Conservation (phyloP, 345 rosid genomes). For the Salix purpurea region DNA sequence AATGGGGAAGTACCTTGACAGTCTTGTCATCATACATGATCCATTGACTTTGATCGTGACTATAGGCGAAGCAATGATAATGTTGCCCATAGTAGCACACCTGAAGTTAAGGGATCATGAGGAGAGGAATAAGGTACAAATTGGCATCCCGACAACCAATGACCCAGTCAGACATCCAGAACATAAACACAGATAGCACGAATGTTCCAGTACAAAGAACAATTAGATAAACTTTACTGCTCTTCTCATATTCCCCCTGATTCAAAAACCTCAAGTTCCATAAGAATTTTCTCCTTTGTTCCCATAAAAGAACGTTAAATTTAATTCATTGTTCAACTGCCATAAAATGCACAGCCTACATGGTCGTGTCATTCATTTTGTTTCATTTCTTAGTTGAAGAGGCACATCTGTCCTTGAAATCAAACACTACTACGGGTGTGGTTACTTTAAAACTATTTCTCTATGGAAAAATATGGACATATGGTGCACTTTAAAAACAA, state of each 20-base stretch:
- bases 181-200: neutral
- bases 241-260: neutral
- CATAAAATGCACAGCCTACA: neutral
- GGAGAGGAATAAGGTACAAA: neutral
- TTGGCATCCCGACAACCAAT: neutral
- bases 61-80: slow-evolving; percentile 93
- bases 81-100: slow-evolving; percentile 99
- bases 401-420: neutral
- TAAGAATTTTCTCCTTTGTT: neutral
- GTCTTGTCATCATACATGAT: slow-evolving; percentile 95
- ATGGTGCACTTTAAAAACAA: neutral
- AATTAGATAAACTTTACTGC: neutral
- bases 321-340: neutral
- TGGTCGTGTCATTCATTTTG: neutral
- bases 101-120: slow-evolving; percentile 38
- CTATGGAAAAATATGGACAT: neutral
- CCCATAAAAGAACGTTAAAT: neutral
- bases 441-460: neutral
- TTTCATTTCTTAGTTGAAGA: neutral
- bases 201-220: neutral
- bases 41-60: slow-evolving; percentile 67
- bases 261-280: neutral
- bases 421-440: neutral
- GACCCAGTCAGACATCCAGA: neutral
- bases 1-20: slow-evolving; percentile 55